Evolutionary conservation across 192 early-diverging fungal species (phyloP).

Genomic region (Gamsiella multidivaricata): DNA sequence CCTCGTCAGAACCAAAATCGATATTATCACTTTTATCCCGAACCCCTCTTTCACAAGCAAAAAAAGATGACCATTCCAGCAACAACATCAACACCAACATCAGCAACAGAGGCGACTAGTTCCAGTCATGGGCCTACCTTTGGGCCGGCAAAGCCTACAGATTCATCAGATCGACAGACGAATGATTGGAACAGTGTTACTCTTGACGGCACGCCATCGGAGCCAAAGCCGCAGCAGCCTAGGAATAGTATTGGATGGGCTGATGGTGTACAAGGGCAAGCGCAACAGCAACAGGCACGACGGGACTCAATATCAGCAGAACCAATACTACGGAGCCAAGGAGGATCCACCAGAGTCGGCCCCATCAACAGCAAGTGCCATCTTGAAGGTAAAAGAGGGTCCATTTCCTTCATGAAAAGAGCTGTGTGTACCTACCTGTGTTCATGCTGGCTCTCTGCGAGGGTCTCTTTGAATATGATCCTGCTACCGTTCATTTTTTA

Average conservation of each 20-base stretch:
- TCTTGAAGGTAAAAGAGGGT: conserved; percentile 48
- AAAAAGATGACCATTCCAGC: conserved; percentile 6
- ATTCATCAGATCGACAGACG: too few relatives aligned
- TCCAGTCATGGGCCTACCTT: background rate
- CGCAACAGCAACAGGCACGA: background rate
- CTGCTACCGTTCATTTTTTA: too few relatives aligned
- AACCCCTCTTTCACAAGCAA: conserved; percentile 22
- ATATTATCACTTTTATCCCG: conserved; percentile 42
- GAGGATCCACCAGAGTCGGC: too few relatives aligned
- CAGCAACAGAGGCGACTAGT: background rate
- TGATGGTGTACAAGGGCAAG: conserved; percentile 1
- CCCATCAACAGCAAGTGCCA: too few relatives aligned
- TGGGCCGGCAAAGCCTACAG: too few relatives aligned
- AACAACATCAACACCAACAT: background rate
- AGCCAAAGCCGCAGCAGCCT: background rate
- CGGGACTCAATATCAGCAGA: background rate
- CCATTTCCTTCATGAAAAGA: too few relatives aligned
- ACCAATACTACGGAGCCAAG: too few relatives aligned
- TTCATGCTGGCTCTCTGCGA: too few relatives aligned
- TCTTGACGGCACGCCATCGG: background rate
- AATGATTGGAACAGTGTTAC: background rate
- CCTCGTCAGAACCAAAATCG: conserved; percentile 26
- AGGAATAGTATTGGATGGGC: conserved; percentile 8
- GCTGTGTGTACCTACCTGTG: too few relatives aligned
- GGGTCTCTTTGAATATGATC: too few relatives aligned